Base-by-base conservation (phyloP, 495 filamentous ascomycete genomes). In the Margaritispora aquatica region DNA sequence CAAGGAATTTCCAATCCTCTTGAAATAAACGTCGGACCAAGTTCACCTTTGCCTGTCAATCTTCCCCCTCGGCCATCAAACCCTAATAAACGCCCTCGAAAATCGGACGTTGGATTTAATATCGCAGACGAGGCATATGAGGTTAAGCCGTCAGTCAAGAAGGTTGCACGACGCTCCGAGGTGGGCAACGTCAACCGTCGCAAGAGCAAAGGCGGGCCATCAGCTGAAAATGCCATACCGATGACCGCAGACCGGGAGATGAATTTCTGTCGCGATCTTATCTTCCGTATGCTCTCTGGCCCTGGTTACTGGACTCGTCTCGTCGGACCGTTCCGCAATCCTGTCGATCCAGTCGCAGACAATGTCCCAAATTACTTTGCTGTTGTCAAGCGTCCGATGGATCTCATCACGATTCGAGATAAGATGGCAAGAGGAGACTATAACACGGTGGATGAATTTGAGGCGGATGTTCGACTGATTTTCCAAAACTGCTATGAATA, bases 331-430 rank as follows among this genome's bases (percentile, higher is more conserved):
- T 98, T 98, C 74, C 77, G 88, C 65, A 72, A 74, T 5, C 89
- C 93, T 0, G 94, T 98, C 19, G 94, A 98, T 65, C 93, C 95
- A 0, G 90, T 96, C 23, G 90, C 89, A 5, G 74, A 96, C 57
- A 93, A 96, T 71, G 96, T 97, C 52, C 94, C 94, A 1, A 84
- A 88, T 26, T 98, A 98, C 68, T 90, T 92, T 70, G 92, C 87
- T 68, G 75, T 98, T 61, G 88, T 98, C 73, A 97, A 95, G 76
- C 88, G 92, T 65, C 94, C 94, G 1, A 98, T 97, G 92, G 95
- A 97, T 66, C 77, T 98, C 21, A 73, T 77, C 2, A 96, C 90
- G 15, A 85, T 96, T 65, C 73, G 80, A 54, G 73, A 75, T 34
- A 96, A 96, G 72, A 78, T 96, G 36, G 82, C 83, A 58, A 77